A percentile compares a stretch with the other conserved stretches of the same genome.
Conservation (phyloP, 768 basidiomycete genomes). For the Trametes maxima region DNA sequence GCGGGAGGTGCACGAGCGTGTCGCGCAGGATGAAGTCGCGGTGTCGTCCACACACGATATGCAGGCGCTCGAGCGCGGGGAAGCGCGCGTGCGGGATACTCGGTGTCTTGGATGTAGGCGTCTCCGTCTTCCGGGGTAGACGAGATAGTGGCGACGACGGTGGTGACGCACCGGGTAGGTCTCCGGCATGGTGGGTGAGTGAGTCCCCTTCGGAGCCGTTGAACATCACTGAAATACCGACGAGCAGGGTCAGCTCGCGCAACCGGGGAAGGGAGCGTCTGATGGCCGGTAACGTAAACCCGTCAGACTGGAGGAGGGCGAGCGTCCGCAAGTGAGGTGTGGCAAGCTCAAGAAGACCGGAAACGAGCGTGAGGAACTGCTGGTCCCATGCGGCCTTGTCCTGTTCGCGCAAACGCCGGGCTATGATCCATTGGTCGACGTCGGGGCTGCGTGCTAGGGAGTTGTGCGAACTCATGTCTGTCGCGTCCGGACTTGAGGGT, state of each 20-base stretch:
- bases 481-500: background rate
- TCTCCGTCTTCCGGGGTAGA: background rate
- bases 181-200: background rate
- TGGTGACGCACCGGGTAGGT: slow-evolving; percentile 1
- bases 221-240: slow-evolving; percentile 17
- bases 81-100: slow-evolving; percentile 6
- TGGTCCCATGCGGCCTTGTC: slow-evolving; percentile 21
- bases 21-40: slow-evolving; percentile 19
- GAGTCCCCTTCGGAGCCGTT: background rate
- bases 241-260: slow-evolving; percentile 21
- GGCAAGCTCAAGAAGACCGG: slow-evolving; percentile 7
- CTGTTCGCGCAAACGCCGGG: slow-evolving; percentile 12
- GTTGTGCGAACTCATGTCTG: background rate
- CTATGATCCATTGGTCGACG: slow-evolving; percentile 10
- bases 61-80: slow-evolving; percentile 20
- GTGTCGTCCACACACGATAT: slow-evolving; percentile 18
- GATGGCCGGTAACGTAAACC: slow-evolving; percentile 8
- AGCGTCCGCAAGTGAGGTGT: slow-evolving; percentile 18
- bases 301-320: slow-evolving; percentile 19
- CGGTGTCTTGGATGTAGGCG: slow-evolving; percentile 1
- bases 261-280: slow-evolving; percentile 8
- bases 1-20: slow-evolving; percentile 15
- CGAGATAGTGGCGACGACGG: background rate
- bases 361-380: slow-evolving; percentile 9
- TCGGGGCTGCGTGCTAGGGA: background rate